phyloP scores from a whole-genome alignment of 192 early-diverging fungal species.

The Podila epicladia region DNA sequence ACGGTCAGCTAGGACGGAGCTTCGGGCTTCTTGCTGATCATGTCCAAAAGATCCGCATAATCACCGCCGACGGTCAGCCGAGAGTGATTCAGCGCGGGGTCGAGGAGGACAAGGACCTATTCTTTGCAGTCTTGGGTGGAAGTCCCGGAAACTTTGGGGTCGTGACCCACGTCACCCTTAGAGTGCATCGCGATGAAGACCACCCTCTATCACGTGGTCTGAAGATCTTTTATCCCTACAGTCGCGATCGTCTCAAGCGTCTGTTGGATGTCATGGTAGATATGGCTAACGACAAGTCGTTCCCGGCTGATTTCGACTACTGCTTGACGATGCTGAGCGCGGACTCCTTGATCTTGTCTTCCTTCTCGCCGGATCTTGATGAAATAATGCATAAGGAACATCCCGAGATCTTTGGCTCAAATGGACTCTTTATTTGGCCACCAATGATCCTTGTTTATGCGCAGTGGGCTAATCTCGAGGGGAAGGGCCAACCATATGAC shows the following conservation, averaged over 20 bases:
- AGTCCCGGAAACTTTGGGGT: no score
- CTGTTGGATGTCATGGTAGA: constrained; percentile 23
- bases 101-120: constrained; percentile 21
- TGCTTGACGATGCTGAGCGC: constrained; percentile 2
- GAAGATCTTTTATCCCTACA: constrained; percentile 7
- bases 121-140: constrained; percentile 19
- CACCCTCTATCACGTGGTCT: constrained; percentile 33
- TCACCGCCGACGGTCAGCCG: constrained; percentile 31
- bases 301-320: constrained; percentile 24
- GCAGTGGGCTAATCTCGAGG: constrained; percentile 13
- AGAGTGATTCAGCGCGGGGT: constrained; percentile 7
- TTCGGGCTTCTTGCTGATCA: constrained; percentile 51
- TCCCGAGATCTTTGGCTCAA: no score
- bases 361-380: no score
- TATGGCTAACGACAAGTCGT: not conserved
- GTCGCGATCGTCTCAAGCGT: constrained; percentile 6
- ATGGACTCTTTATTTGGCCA: not conserved
- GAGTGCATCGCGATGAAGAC: constrained; percentile 26
- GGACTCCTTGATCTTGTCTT: no score
- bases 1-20: constrained; percentile 37
- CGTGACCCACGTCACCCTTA: constrained; percentile 27
- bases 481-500: not conserved
- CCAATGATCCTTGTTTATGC: constrained; percentile 3
- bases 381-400: no score
- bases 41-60: constrained; percentile 49